Percentiles rank a stretch among this genome's conserved stretches.
Conservation (phyloP, 1,284 basidiomycete genomes). For the Vanrija sp. region DNA sequence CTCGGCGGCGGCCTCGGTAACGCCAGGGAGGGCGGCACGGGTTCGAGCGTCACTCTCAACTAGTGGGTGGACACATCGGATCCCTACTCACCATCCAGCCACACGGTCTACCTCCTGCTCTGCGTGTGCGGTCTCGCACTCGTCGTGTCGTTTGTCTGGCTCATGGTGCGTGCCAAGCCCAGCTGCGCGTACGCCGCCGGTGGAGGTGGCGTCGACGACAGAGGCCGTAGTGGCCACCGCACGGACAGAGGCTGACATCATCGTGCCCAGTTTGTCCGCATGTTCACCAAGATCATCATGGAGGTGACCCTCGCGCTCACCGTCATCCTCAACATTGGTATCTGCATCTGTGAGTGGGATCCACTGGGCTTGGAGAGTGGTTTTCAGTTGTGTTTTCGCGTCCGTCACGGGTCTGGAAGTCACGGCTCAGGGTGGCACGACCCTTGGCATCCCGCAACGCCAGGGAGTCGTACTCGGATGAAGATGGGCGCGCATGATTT, state of each 20-base stretch:
- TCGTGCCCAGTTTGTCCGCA: conserved; percentile 55
- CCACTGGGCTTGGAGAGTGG: neutral
- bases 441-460: neutral
- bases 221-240: neutral
- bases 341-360: conserved; percentile 41
- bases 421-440: too few species aligned
- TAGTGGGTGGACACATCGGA: conserved; percentile 18
- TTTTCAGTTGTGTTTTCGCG: neutral
- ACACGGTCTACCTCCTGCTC: conserved; percentile 65
- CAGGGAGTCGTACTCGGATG: neutral
- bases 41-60: conserved; percentile 26
- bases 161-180: conserved; percentile 25
- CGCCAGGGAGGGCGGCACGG: conserved; percentile 28
- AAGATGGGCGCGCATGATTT: neutral
- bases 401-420: too few species aligned
- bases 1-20: conserved; percentile 49
- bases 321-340: conserved; percentile 64
- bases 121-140: conserved; percentile 62
- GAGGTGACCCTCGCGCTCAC: conserved; percentile 71
- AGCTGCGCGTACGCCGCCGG: too few species aligned
- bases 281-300: conserved; percentile 74
- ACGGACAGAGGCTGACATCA: neutral
- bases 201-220: too few species aligned
- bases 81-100: conserved; percentile 19
- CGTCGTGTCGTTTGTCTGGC: conserved; percentile 50